Percentiles rank a stretch among this genome's conserved stretches.
Evolutionary conservation across 306 rosid species (phyloP).

Genomic region (Bauhinia variegata): DNA sequence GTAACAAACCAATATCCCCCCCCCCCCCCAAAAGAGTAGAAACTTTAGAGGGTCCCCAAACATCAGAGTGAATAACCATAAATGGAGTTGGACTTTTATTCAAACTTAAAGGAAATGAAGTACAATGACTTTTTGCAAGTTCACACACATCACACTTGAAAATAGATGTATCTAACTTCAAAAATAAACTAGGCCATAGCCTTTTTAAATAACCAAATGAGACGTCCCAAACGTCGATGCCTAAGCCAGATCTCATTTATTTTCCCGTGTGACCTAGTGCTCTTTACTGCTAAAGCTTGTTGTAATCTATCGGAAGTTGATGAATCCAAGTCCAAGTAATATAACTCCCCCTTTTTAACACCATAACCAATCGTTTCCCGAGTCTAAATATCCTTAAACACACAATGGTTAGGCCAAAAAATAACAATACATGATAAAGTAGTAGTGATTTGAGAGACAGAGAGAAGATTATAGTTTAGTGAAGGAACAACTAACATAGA

Average conservation of each 20-base stretch:
- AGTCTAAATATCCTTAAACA: neutral
- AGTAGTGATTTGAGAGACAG: slow-evolving; percentile 10
- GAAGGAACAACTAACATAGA: slow-evolving; percentile 9
- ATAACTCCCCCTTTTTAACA: neutral
- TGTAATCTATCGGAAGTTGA: neutral
- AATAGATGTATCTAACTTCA: too few relatives aligned
- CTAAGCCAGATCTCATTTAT: neutral
- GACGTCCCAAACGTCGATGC: slow-evolving; percentile 17
- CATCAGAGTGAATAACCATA: too few relatives aligned
- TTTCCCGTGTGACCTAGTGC: neutral
- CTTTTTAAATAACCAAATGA: slow-evolving; percentile 14
- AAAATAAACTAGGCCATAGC: too few relatives aligned
- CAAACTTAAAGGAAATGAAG: too few relatives aligned
- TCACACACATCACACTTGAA: too few relatives aligned
- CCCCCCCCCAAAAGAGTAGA: too few relatives aligned
- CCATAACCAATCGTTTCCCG: slow-evolving; percentile 1
- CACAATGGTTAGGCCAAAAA: slow-evolving; percentile 9
- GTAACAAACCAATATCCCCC: too few relatives aligned
- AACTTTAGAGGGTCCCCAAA: too few relatives aligned
- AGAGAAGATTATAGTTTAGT: slow-evolving; percentile 5
- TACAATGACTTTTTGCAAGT: too few relatives aligned
- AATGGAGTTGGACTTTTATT: too few relatives aligned
- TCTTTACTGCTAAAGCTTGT: slow-evolving; percentile 1
- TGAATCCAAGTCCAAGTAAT: neutral
- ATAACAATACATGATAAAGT: too few relatives aligned